Evolutionary conservation across 306 rosid species (phyloP).

Genomic region (Cajanus cajan): DNA sequence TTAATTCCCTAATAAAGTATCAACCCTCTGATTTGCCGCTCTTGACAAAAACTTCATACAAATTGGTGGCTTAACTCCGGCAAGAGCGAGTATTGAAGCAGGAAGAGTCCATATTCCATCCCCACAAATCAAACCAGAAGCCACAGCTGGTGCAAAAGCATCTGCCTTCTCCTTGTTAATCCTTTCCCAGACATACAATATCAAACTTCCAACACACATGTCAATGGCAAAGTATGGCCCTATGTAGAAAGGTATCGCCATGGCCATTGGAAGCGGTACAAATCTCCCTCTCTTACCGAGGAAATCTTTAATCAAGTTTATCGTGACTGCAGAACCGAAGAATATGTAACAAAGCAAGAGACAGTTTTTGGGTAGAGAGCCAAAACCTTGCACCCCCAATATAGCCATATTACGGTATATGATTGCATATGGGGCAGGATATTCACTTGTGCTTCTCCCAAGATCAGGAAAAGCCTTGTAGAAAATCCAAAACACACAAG

Average conservation of each 20-base stretch:
- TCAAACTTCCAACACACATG: slow-evolving; percentile 56
- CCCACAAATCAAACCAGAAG: slow-evolving; percentile 63
- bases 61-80: slow-evolving; percentile 57
- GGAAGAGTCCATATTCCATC: slow-evolving; percentile 58
- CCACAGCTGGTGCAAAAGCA: slow-evolving; percentile 52
- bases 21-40: slow-evolving; percentile 39
- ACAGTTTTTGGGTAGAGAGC: slow-evolving; percentile 42
- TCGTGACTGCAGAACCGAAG: slow-evolving; percentile 35
- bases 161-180: slow-evolving; percentile 46
- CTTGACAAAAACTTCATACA: slow-evolving; percentile 58
- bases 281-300: slow-evolving; percentile 47
- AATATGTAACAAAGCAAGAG: slow-evolving; percentile 43
- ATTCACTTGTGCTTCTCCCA: slow-evolving; percentile 38
- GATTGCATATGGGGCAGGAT: slow-evolving; percentile 42
- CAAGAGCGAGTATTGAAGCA: slow-evolving; percentile 51
- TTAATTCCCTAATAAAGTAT: slow-evolving; percentile 33
- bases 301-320: slow-evolving; percentile 41
- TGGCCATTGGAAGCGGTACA: slow-evolving; percentile 56
- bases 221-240: slow-evolving; percentile 55
- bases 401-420: slow-evolving; percentile 52
- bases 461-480: slow-evolving; percentile 51
- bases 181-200: slow-evolving; percentile 46
- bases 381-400: slow-evolving; percentile 45
- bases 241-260: slow-evolving; percentile 57
- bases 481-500: slow-evolving; percentile 55